phyloP scores from a whole-genome alignment of 2,329 filamentous ascomycete genomes.

The Sarocladium strictum region DNA sequence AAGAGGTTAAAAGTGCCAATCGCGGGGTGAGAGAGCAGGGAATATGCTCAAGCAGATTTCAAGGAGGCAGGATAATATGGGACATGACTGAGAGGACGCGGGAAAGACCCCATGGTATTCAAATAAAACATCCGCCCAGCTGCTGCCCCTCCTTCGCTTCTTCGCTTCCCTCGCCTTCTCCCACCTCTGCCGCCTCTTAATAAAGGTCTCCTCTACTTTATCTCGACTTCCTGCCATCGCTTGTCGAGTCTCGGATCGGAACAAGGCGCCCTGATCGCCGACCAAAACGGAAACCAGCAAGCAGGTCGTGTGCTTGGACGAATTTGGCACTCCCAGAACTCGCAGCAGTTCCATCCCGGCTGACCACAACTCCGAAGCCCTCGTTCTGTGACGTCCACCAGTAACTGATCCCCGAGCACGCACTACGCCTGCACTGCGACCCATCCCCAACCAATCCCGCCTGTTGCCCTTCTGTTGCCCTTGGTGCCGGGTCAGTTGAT shows the following conservation, averaged over 20 bases:
- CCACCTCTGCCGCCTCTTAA: neutral
- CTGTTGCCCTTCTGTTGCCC: neutral
- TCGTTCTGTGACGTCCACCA: slow-evolving; percentile 6
- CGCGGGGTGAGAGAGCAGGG: slow-evolving; percentile 3
- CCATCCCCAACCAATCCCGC: neutral
- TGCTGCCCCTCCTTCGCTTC: neutral
- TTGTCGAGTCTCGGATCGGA: neutral
- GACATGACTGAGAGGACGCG: neutral
- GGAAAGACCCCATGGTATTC: neutral
- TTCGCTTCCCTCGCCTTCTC: slow-evolving; percentile 1
- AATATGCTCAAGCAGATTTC: neutral
- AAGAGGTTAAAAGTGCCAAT: neutral
- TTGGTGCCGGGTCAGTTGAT: neutral
- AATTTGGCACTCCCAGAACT: neutral
- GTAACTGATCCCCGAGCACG: neutral
- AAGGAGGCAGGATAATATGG: neutral
- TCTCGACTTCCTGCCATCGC: neutral
- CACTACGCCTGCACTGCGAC: slow-evolving; percentile 4
- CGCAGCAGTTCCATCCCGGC: neutral
- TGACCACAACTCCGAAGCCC: neutral
- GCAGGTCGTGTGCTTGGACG: neutral
- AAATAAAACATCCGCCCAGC: slow-evolving; percentile 6
- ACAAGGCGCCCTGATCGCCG: neutral
- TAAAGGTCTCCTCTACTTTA: neutral
- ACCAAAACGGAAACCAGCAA: neutral